Conservation (phyloP, 176 grass and related monocot genomes). For the Calamus simplicifolius region DNA sequence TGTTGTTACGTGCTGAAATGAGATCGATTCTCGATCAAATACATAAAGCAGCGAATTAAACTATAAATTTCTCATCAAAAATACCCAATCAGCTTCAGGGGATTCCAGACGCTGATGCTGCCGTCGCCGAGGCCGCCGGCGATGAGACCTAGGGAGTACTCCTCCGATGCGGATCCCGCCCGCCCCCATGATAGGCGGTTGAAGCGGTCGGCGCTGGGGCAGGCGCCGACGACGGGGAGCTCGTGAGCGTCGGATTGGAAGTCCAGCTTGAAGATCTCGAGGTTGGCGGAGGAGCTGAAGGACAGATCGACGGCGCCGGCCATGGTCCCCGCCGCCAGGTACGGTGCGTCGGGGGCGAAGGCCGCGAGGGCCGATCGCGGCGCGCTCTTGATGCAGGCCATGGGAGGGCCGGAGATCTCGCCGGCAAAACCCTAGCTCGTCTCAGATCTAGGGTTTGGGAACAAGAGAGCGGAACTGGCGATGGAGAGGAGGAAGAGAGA, state of each 20-base stretch:
- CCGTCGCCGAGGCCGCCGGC: constrained; percentile 85
- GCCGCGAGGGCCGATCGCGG: constrained; percentile 81
- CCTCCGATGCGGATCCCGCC: constrained; percentile 37
- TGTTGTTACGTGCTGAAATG: neutral
- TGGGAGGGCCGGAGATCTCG: constrained; percentile 7
- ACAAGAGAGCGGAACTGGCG: too few relatives aligned
- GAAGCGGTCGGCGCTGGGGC: constrained; percentile 81
- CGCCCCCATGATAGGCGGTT: constrained; percentile 82
- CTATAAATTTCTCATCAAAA: neutral
- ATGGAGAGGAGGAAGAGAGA: too few relatives aligned
- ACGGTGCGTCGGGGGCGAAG: constrained; percentile 75
- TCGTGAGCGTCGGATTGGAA: constrained; percentile 83
- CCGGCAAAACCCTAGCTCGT: too few relatives aligned
- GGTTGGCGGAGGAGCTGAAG: constrained; percentile 80
- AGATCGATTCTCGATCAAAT: neutral
- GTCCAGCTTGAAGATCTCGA: constrained; percentile 96
- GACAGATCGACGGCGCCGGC: constrained; percentile 68
- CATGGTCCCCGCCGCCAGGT: constrained; percentile 91
- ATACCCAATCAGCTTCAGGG: constrained; percentile 72
- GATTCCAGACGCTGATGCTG: constrained; percentile 86
- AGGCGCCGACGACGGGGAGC: constrained; percentile 49
- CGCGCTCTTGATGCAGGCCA: constrained; percentile 99
- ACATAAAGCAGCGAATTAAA: neutral
- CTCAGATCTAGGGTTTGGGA: too few relatives aligned
- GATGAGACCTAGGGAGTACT: constrained; percentile 71